phyloP scores from a whole-genome alignment of 148 eudicot genomes.

The Euryodendron excelsum region DNA sequence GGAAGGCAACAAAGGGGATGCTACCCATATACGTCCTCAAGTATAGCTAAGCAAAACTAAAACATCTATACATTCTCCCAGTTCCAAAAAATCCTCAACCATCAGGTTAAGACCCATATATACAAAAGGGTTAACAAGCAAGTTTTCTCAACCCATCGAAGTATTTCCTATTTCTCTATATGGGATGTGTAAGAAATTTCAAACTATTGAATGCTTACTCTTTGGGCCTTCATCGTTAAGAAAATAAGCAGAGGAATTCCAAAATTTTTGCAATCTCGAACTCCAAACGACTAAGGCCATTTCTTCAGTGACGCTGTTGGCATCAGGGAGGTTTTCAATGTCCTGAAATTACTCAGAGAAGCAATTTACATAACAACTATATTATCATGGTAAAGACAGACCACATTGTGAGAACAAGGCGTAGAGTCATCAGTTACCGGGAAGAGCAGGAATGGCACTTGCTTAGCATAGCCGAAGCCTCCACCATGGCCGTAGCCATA shows the following conservation, averaged over 20 bases:
- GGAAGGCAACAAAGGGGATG: neutral
- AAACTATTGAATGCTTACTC: conserved; percentile 20
- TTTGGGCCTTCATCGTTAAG: conserved; percentile 18
- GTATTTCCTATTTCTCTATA: too few relatives aligned
- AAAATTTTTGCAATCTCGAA: conserved; percentile 25
- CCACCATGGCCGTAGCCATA: conserved; percentile 22
- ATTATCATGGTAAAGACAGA: neutral
- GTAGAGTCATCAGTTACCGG: conserved; percentile 23
- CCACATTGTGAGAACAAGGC: neutral
- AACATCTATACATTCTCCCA: neutral
- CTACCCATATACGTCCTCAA: neutral
- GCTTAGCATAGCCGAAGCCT: conserved; percentile 12
- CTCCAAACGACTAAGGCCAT: conserved; percentile 21
- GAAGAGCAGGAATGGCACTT: conserved; percentile 22
- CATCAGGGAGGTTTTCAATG: conserved; percentile 28
- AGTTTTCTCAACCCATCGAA: too few relatives aligned
- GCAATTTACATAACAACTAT: neutral
- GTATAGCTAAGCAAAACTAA: neutral
- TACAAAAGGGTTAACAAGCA: too few relatives aligned
- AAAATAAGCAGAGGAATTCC: conserved; percentile 39
- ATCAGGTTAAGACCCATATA: too few relatives aligned
- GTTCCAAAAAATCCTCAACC: neutral
- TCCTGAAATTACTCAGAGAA: conserved; percentile 20
- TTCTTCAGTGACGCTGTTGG: conserved; percentile 13
- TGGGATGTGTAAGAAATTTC: neutral